Conservation (phyloP, 306 rosid genomes). For the Fragaria nilgerrensis region DNA sequence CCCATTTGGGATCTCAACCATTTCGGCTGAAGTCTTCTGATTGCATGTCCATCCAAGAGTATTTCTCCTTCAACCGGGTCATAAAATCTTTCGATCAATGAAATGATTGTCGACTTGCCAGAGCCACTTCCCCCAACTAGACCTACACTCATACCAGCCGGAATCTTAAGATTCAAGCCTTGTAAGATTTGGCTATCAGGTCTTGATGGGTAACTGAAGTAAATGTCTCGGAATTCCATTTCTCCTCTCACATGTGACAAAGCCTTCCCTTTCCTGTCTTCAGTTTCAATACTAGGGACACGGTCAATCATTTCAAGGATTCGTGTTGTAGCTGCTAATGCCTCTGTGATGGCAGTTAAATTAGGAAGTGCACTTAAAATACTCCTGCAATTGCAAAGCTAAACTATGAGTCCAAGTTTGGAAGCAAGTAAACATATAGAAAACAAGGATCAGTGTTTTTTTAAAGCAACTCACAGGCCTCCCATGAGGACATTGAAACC, state of each 20-base stretch:
- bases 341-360: slow-evolving; percentile 75
- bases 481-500: slow-evolving; percentile 91
- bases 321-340: slow-evolving; percentile 59
- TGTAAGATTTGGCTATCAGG: slow-evolving; percentile 61
- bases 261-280: slow-evolving; percentile 71
- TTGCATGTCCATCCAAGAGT: slow-evolving; percentile 74
- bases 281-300: slow-evolving; percentile 62
- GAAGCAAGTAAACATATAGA: not conserved
- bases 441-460: not conserved
- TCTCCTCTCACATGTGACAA: slow-evolving; percentile 82
- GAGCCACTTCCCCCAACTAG: slow-evolving; percentile 93
- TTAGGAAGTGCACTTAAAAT: slow-evolving; percentile 86
- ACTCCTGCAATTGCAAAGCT: slow-evolving; percentile 57
- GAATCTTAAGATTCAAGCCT: slow-evolving; percentile 61
- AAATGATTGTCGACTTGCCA: slow-evolving; percentile 78
- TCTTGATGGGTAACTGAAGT: slow-evolving; percentile 73
- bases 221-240: slow-evolving; percentile 52
- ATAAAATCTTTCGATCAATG: slow-evolving; percentile 85
- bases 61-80: slow-evolving; percentile 78
- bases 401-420: slow-evolving; percentile 10
- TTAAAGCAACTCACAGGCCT: slow-evolving; percentile 70
- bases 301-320: slow-evolving; percentile 70
- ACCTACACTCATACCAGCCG: slow-evolving; percentile 78
- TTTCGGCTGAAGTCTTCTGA: slow-evolving; percentile 64
- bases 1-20: slow-evolving; percentile 91